These are phyloP conservation scores for Candida mesenterica DNA, from an alignment of 1,139 yeast genomes.

Conservation along the genomic window DNA sequence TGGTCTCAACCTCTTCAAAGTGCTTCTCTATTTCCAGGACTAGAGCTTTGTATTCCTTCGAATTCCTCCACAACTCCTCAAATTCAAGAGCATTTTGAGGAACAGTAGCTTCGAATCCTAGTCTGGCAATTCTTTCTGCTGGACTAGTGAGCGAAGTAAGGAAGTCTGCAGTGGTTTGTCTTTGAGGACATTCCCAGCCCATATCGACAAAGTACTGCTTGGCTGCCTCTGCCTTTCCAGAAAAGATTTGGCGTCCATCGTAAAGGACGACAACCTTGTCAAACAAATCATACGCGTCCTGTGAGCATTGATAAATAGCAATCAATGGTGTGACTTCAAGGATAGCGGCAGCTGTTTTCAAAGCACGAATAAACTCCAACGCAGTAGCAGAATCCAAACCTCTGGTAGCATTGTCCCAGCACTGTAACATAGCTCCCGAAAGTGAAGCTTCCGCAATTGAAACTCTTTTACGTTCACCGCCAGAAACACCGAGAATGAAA, in stretches of 20 bases:
- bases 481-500: slow-evolving; percentile 25
- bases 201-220: slow-evolving; percentile 21
- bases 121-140: slow-evolving; percentile 42
- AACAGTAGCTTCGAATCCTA: slow-evolving; percentile 57
- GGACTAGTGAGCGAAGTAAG: slow-evolving; percentile 61
- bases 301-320: slow-evolving; percentile 30
- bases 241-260: slow-evolving; percentile 27
- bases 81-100: slow-evolving; percentile 73
- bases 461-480: slow-evolving; percentile 26
- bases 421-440: slow-evolving; percentile 21
- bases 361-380: slow-evolving; percentile 26
- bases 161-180: slow-evolving; percentile 61
- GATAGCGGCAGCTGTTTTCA: slow-evolving; percentile 25
- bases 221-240: slow-evolving; percentile 21
- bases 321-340: slow-evolving; percentile 26
- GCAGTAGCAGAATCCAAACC: slow-evolving; percentile 28
- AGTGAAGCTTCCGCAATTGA: slow-evolving; percentile 24
- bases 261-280: slow-evolving; percentile 26
- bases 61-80: slow-evolving; percentile 61
- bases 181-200: slow-evolving; percentile 44
- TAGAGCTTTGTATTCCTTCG: slow-evolving; percentile 46
- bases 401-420: slow-evolving; percentile 28
- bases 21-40: slow-evolving; percentile 33
- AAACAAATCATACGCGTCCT: slow-evolving; percentile 27
- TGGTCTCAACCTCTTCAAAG: slow-evolving; percentile 17